Base-by-base conservation (phyloP, 495 filamentous ascomycete species). In the Letharia columbiana region DNA sequence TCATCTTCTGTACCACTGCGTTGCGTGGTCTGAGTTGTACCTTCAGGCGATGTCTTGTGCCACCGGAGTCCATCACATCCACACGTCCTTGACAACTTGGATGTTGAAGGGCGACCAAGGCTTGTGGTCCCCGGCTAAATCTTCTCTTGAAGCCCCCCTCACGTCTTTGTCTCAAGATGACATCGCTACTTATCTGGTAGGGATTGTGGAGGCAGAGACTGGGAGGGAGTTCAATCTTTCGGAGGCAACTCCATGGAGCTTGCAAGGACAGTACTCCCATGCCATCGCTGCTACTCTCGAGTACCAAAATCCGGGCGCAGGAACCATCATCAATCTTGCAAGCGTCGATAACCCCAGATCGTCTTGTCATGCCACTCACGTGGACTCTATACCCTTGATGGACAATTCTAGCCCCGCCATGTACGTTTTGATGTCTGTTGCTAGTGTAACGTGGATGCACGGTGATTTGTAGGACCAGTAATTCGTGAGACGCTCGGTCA, bases 261-360 rank as follows among this genome's bases (percentile, higher is more conserved):
- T 91, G 89, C 47, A 92, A 71, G 52, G 84, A 87, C 39, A 96
- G 75, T 67, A 86, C 82, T 15, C 84, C 83, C 35, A 81, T 79
- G 11, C 86, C 86, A 66, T 82, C 75, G n/a, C 80, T 81, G 37
- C 82, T 82, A 64, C 85, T 81, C n/a, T 83, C 86, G 28, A 96
- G 78, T 35, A 89, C 83, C 18, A 93, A 75, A 50, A 93, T 84
- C 45, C 86, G 83, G 17, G 88, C 86, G 35, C 86, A 77, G 1
- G 80, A 80, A 15, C 87, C 85, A 75, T 94, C 91, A 7, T 82
- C 79, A 62, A 94, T 73, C 71, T 85, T 89, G 70, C 87, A 89
- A 37, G 88, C 89, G 76, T 94, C 91, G 45, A 86, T 81, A 7
- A 93, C 82, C 66, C 84, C 85, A 33, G 78, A 71, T 20, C 72